These are phyloP conservation scores for Fusarium chuoi DNA, from an alignment of 2,329 filamentous ascomycete genomes.

Conservation along the genomic window DNA sequence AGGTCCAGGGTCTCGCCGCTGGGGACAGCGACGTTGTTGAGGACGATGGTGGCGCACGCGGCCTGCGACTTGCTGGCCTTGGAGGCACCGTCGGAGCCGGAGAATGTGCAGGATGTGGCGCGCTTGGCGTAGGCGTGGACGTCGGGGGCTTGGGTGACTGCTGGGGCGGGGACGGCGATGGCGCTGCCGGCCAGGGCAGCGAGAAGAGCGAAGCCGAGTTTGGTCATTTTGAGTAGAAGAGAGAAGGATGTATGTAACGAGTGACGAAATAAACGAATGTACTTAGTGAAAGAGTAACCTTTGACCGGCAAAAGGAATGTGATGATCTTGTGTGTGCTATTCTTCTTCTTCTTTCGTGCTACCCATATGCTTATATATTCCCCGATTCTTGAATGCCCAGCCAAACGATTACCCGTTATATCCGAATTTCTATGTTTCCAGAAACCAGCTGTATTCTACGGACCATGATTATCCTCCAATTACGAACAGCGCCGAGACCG, in stretches of 20 bases:
- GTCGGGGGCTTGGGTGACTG: slow-evolving; percentile 7
- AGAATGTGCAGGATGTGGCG: slow-evolving; percentile 32
- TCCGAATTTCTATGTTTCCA: background rate
- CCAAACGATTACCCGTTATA: background rate
- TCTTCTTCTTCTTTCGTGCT: background rate
- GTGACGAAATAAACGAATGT: slow-evolving; percentile 8
- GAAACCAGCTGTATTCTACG: background rate
- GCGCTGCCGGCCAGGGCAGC: slow-evolving; percentile 35
- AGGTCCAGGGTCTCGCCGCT: slow-evolving; percentile 36
- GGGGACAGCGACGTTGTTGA: slow-evolving; percentile 31
- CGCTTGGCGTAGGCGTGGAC: slow-evolving; percentile 28
- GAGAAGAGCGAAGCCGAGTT: slow-evolving; percentile 14
- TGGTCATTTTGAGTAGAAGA: slow-evolving; percentile 21
- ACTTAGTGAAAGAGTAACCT: background rate
- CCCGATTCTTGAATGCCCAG: background rate
- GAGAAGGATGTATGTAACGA: background rate
- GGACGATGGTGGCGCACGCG: slow-evolving; percentile 32
- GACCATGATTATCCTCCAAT: slow-evolving; percentile 27
- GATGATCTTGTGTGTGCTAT: background rate
- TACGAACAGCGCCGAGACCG: rapidly evolving
- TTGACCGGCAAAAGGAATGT: slow-evolving; percentile 36
- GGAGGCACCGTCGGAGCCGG: slow-evolving; percentile 31
- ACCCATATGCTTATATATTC: slow-evolving; percentile 12
- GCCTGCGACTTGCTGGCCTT: slow-evolving; percentile 25
- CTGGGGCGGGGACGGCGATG: slow-evolving; percentile 26